A percentile compares a stretch with the other conserved stretches of the same genome.
phyloP scores from a whole-genome alignment of 1,139 yeast genomes.

The Scheffersomyces quercinus region DNA sequence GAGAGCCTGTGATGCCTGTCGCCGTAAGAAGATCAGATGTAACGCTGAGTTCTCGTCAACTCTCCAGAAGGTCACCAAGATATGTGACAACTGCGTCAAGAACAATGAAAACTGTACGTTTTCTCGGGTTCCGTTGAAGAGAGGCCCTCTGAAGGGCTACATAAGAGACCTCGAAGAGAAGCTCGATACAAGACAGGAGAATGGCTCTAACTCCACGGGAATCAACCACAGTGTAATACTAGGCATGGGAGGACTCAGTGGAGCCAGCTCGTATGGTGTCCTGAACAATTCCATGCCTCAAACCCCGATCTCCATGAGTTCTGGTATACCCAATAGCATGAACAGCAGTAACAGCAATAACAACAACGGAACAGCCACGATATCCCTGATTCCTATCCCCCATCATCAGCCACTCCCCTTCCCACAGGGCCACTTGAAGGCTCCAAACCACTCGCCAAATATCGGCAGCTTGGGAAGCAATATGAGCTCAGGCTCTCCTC shows the following conservation, averaged over 20 bases:
- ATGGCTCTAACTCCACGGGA: not conserved
- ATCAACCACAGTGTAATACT: not conserved
- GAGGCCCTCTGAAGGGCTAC: constrained; percentile 79
- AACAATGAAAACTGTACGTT: constrained; percentile 59
- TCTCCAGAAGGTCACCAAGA: constrained; percentile 45
- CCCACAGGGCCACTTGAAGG: constrained; percentile 11
- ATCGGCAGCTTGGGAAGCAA: constrained; percentile 2
- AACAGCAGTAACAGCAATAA: too few relatives aligned
- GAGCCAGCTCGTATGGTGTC: not conserved
- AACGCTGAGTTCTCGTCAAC: constrained; percentile 52
- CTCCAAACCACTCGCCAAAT: not conserved
- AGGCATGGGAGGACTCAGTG: not conserved
- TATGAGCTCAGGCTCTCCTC: constrained; percentile 11
- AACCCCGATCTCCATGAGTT: not conserved
- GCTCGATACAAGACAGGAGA: constrained; percentile 12
- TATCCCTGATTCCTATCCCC: constrained; percentile 3
- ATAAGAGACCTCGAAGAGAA: constrained; percentile 45
- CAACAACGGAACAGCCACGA: not conserved
- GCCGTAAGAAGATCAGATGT: constrained; percentile 64
- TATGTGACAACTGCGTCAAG: constrained; percentile 59
- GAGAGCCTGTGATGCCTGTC: constrained; percentile 68
- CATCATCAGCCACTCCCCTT: constrained; percentile 20
- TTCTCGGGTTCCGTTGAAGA: constrained; percentile 66
- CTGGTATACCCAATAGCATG: constrained; percentile 1
- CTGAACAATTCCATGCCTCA: not conserved